Percentiles rank a stretch among this genome's conserved stretches.
These are phyloP conservation scores for Wickerhamomyces sp. DNA, from an alignment of 1,139 yeast species.

Conservation along the genomic window DNA sequence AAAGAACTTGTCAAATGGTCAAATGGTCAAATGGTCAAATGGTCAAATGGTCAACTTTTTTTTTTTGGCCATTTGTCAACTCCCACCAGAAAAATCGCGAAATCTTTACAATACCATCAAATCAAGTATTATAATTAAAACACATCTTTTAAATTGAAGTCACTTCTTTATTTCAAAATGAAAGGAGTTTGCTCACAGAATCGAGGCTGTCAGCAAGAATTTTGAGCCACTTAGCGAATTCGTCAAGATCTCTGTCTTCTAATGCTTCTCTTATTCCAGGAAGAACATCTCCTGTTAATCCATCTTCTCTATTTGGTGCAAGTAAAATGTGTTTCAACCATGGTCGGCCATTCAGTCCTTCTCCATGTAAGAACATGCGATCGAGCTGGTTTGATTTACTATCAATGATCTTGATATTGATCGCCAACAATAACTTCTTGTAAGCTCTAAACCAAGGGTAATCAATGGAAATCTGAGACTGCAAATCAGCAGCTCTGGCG, in stretches of 20 bases:
- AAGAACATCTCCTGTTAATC: conserved; percentile 28
- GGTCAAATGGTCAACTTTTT: no score
- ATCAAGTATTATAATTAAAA: no score
- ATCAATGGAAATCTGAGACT: conserved; percentile 48
- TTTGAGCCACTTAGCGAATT: conserved; percentile 25
- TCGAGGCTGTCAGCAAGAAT: conserved; percentile 9
- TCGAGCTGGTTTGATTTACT: conserved; percentile 51
- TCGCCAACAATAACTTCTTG: conserved; percentile 53
- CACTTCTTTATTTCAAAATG: no score
- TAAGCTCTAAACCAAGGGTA: conserved; percentile 67
- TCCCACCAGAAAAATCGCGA: no score
- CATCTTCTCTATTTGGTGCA: conserved; percentile 34
- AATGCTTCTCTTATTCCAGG: conserved; percentile 40
- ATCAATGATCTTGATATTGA: conserved; percentile 53
- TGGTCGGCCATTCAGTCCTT: conserved; percentile 30
- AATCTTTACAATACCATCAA: no score
- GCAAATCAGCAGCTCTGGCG: conserved; percentile 35
- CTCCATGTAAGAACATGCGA: conserved; percentile 28
- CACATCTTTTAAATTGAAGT: no score
- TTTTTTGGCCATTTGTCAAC: no score
- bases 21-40: no score
- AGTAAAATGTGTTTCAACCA: conserved; percentile 42
- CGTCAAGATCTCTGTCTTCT: conserved; percentile 27
- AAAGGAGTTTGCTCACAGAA: background rate
- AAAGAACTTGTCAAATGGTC: no score